Percentiles rank a stretch among this genome's conserved stretches.
Conservation (phyloP, 192 early-diverging fungal genomes). For the Linnemannia zychae region DNA sequence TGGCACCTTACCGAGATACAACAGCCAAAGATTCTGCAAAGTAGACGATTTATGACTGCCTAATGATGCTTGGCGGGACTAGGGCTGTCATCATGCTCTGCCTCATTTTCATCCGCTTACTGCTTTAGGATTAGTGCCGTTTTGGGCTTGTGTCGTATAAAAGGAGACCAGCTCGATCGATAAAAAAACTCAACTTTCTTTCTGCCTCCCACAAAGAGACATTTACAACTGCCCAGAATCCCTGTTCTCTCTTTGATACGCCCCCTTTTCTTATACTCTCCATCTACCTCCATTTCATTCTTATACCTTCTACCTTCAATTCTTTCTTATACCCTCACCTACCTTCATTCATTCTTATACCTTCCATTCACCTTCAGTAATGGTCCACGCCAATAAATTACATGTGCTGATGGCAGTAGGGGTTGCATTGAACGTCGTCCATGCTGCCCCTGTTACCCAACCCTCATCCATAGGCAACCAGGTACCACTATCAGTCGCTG, state of each 20-base stretch:
- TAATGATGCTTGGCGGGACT: background rate
- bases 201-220: too few relatives aligned
- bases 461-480: background rate
- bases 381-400: background rate
- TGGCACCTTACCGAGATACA: too few relatives aligned
- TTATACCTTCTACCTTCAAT: too few relatives aligned
- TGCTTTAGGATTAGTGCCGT: background rate
- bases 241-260: too few relatives aligned
- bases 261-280: too few relatives aligned
- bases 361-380: background rate
- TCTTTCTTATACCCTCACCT: too few relatives aligned
- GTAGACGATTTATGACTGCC: background rate
- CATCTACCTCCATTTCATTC: too few relatives aligned
- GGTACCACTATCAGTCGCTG: background rate
- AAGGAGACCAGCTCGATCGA: background rate
- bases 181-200: too few relatives aligned
- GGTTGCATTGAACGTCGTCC: background rate
- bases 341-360: background rate
- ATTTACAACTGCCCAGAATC: too few relatives aligned
- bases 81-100: background rate
- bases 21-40: too few relatives aligned
- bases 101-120: background rate
- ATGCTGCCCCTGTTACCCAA: background rate
- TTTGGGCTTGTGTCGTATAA: background rate
- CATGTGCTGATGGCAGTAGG: background rate